Conservation (phyloP, 2,329 filamentous ascomycete genomes). For the Hypoxylon sp. region DNA sequence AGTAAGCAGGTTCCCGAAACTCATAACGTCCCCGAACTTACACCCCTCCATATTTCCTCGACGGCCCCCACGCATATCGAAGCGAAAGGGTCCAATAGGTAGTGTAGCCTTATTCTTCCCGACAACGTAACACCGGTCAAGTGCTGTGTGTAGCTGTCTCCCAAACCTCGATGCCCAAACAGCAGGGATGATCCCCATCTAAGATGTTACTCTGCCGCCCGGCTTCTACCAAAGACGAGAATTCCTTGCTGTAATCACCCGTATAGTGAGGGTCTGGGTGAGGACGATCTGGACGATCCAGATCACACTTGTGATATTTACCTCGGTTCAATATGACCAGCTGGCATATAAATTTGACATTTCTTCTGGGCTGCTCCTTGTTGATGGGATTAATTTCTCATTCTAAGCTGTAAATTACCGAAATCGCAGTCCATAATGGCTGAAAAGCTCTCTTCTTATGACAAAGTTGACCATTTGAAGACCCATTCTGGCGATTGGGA, state of each 20-base stretch:
- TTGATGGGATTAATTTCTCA: background rate
- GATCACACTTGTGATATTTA: slow-evolving; percentile 2
- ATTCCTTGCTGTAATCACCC: slow-evolving; percentile 34
- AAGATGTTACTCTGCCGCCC: slow-evolving; percentile 35
- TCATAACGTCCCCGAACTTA: background rate
- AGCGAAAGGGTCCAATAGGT: background rate
- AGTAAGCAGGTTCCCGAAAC: slow-evolving; percentile 24
- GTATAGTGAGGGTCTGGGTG: slow-evolving; percentile 17
- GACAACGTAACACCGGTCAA: slow-evolving; percentile 34
- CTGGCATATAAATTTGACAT: background rate
- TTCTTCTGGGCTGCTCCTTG: background rate
- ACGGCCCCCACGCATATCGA: slow-evolving; percentile 2
- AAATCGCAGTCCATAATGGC: slow-evolving; percentile 29
- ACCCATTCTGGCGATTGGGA: slow-evolving; percentile 25
- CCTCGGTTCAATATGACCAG: background rate
- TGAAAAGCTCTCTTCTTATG: slow-evolving; percentile 20
- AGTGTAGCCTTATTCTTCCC: slow-evolving; percentile 28
- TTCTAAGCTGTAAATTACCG: slow-evolving; percentile 1
- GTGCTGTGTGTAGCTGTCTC: slow-evolving; percentile 38
- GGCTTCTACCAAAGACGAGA: slow-evolving; percentile 38
- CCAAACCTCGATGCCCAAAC: slow-evolving; percentile 40
- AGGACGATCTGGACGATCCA: slow-evolving; percentile 8
- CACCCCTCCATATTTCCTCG: background rate
- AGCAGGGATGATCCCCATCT: slow-evolving; percentile 38
- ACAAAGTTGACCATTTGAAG: slow-evolving; percentile 29